These are phyloP conservation scores for Spongiforma sp. DNA, from an alignment of 1,284 basidiomycete genomes.

Conservation along the genomic window DNA sequence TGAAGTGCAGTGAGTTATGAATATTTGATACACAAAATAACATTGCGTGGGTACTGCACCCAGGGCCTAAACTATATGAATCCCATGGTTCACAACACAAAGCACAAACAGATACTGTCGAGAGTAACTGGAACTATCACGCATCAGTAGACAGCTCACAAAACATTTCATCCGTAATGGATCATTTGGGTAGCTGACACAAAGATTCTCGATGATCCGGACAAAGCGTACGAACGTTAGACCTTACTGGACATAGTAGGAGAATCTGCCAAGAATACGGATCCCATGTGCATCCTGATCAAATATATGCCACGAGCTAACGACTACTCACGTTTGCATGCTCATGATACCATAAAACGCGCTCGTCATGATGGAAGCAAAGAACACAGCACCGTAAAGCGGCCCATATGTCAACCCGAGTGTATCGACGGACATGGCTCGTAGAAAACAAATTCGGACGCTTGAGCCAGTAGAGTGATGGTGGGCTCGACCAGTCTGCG, in stretches of 20 bases:
- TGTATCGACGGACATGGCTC: no score
- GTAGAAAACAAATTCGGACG: no score
- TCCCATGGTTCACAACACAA: not conserved
- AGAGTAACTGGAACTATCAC: constrained; percentile 5
- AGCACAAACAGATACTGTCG: not conserved
- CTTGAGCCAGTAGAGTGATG: no score
- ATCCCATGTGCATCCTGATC: no score
- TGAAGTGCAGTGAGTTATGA: not conserved
- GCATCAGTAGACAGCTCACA: constrained; percentile 13
- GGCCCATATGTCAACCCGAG: constrained; percentile 1
- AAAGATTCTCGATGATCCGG: not conserved
- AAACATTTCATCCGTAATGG: constrained; percentile 3
- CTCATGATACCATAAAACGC: constrained; percentile 18
- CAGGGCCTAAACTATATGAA: constrained; percentile 3
- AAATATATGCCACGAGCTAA: not conserved
- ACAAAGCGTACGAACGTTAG: not conserved
- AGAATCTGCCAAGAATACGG: constrained; percentile 9
- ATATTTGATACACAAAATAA: constrained; percentile 20
- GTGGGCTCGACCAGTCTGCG: not conserved
- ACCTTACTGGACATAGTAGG: constrained; percentile 17
- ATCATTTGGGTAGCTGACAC: constrained; percentile 18
- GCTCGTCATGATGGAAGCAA: constrained; percentile 7
- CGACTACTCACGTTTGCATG: constrained; percentile 22
- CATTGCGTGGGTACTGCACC: constrained; percentile 4
- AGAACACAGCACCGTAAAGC: constrained; percentile 7